Conservation (phyloP, 148 eudicot species). For the Nepenthes gracilis region DNA sequence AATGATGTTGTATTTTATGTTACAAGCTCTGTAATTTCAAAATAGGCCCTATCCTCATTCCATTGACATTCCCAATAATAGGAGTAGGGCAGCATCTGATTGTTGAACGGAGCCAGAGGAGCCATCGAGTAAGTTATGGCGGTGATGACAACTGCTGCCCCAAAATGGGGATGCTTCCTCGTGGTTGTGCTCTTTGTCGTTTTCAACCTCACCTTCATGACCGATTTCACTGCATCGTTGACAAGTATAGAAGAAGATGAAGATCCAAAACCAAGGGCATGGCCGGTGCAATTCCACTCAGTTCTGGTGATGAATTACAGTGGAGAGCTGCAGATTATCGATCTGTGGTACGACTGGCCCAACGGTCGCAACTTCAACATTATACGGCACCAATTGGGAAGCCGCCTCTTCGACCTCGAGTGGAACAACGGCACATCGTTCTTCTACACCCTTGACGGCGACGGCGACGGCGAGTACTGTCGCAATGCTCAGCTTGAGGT, state of each 20-base stretch:
- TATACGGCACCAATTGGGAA: slow-evolving; percentile 44
- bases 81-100: too few relatives aligned
- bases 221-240: too few relatives aligned
- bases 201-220: too few relatives aligned
- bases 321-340: slow-evolving; percentile 22
- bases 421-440: slow-evolving; percentile 55
- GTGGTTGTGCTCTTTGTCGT: too few relatives aligned
- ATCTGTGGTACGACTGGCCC: slow-evolving; percentile 73
- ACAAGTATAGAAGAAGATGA: not conserved
- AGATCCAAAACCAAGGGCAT: slow-evolving; percentile 34
- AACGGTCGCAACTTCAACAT: slow-evolving; percentile 69
- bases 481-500: slow-evolving; percentile 20
- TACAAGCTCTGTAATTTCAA: too few relatives aligned
- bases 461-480: slow-evolving; percentile 14
- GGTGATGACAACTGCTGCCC: too few relatives aligned
- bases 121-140: too few relatives aligned
- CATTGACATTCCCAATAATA: too few relatives aligned
- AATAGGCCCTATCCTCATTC: too few relatives aligned
- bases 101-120: too few relatives aligned
- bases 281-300: slow-evolving; percentile 77
- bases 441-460: slow-evolving; percentile 22
- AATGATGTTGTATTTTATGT: too few relatives aligned
- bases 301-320: slow-evolving; percentile 31
- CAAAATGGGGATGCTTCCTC: too few relatives aligned
- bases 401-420: slow-evolving; percentile 34